A percentile compares a stretch with the other conserved stretches of the same genome.
These are phyloP conservation scores for Glycyrrhiza uralensis DNA, from an alignment of 306 rosid species.

Conservation along the genomic window DNA sequence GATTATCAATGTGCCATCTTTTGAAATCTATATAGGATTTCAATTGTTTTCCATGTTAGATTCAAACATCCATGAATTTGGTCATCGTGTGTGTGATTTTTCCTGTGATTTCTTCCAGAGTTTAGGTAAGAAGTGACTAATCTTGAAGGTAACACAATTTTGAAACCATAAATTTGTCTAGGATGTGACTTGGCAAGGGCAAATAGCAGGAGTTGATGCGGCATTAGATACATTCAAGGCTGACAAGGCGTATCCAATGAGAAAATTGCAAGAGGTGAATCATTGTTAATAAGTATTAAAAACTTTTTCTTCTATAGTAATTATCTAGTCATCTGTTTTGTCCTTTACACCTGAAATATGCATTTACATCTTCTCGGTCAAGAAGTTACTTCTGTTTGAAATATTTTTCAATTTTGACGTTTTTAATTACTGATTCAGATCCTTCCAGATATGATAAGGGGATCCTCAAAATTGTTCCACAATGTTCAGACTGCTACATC, in stretches of 20 bases:
- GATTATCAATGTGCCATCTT: constrained; percentile 3
- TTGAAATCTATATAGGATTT: constrained; percentile 13
- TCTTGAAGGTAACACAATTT: constrained; percentile 17
- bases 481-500: constrained; percentile 65
- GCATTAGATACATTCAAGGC: constrained; percentile 83
- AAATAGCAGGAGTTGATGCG: constrained; percentile 72
- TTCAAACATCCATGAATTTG: constrained; percentile 3
- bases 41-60: constrained; percentile 16
- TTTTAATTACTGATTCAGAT: constrained; percentile 61
- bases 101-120: constrained; percentile 11
- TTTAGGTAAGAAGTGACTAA: background rate
- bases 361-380: background rate
- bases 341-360: background rate
- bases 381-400: background rate
- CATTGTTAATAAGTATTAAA: constrained; percentile 5
- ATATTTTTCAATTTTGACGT: constrained; percentile 21
- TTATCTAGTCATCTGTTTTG: constrained; percentile 14
- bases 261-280: constrained; percentile 69
- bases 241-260: constrained; percentile 73
- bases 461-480: constrained; percentile 73
- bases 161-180: constrained; percentile 29
- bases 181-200: constrained; percentile 96
- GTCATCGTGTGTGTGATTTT: background rate
- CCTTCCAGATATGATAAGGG: constrained; percentile 70
- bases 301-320: background rate